Evolutionary conservation across 2,329 filamentous ascomycete genomes (phyloP).

Genomic region (Orbilia blumenaviensis): DNA sequence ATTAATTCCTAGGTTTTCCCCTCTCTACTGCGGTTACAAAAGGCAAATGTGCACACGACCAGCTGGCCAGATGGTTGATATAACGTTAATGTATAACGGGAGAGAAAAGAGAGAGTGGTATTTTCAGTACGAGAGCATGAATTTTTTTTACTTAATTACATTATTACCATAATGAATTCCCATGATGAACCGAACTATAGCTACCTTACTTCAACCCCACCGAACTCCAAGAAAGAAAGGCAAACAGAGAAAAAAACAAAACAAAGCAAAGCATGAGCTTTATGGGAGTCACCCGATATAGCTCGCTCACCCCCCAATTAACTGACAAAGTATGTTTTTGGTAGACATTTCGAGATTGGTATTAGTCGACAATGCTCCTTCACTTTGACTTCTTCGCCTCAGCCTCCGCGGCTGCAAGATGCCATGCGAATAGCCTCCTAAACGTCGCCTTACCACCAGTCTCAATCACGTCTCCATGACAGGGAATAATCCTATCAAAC

Average conservation of each 20-base stretch:
- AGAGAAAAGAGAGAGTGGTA: too few species aligned
- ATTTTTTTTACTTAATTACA: conserved; percentile 14
- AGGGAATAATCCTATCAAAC: conserved; percentile 85
- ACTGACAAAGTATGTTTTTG: not conserved
- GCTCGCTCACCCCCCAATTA: not conserved
- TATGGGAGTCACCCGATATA: not conserved
- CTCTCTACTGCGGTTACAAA: not conserved
- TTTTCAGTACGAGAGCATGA: too few species aligned
- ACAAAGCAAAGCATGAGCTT: not conserved
- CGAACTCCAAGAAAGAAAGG: not conserved
- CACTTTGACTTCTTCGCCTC: conserved; percentile 24
- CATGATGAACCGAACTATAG: too few species aligned
- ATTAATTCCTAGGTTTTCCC: not conserved
- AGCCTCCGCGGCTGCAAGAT: conserved; percentile 40
- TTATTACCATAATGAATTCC: not conserved
- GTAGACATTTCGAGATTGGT: too few species aligned
- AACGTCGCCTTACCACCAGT: conserved; percentile 77
- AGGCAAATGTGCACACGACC: not conserved
- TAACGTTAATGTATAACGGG: too few species aligned
- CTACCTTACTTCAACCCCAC: not conserved
- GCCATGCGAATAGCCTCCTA: conserved; percentile 71
- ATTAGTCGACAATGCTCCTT: not conserved
- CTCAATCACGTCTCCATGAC: conserved; percentile 91
- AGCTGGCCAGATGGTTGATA: too few species aligned
- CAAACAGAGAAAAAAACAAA: not conserved